Conservation (phyloP, 2,329 filamentous ascomycete species). For the Colletotrichum sp. region DNA sequence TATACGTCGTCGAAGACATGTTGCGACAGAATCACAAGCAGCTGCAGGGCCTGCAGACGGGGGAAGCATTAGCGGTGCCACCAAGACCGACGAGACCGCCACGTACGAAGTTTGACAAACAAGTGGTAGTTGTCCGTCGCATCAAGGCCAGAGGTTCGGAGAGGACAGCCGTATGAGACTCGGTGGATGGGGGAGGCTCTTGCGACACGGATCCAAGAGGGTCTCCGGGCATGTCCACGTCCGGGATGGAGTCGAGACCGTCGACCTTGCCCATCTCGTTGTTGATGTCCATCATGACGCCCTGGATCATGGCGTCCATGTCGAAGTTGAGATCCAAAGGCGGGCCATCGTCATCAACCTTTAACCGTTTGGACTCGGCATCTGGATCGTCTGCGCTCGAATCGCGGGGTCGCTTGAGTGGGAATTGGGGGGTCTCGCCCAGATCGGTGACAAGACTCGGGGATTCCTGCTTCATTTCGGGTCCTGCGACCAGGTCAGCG, state of each 20-base stretch:
- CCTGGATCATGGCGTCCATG: slow-evolving; percentile 21
- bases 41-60: slow-evolving; percentile 37
- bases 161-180: slow-evolving; percentile 33
- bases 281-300: slow-evolving; percentile 31
- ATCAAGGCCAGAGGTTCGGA: slow-evolving; percentile 41
- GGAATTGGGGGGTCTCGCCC: slow-evolving; percentile 35
- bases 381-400: slow-evolving; percentile 29
- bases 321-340: slow-evolving; percentile 28
- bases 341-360: slow-evolving; percentile 6
- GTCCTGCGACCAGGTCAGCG: slow-evolving; percentile 26
- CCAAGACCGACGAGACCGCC: slow-evolving; percentile 10
- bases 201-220: slow-evolving; percentile 15
- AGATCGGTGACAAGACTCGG: slow-evolving; percentile 33
- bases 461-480: slow-evolving; percentile 43
- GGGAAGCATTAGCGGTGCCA: slow-evolving; percentile 12
- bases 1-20: slow-evolving; percentile 39
- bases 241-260: slow-evolving; percentile 29
- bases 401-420: slow-evolving; percentile 42
- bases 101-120: slow-evolving; percentile 46
- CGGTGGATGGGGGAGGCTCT: slow-evolving; percentile 20
- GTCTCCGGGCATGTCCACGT: slow-evolving; percentile 27
- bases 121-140: slow-evolving; percentile 39
- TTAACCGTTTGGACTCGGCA: slow-evolving; percentile 32
- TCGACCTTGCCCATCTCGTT: slow-evolving; percentile 19
- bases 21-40: slow-evolving; percentile 41